Evolutionary conservation across 23 red algal species (phyloP).

Genomic region (Gracilariopsis chorda): DNA sequence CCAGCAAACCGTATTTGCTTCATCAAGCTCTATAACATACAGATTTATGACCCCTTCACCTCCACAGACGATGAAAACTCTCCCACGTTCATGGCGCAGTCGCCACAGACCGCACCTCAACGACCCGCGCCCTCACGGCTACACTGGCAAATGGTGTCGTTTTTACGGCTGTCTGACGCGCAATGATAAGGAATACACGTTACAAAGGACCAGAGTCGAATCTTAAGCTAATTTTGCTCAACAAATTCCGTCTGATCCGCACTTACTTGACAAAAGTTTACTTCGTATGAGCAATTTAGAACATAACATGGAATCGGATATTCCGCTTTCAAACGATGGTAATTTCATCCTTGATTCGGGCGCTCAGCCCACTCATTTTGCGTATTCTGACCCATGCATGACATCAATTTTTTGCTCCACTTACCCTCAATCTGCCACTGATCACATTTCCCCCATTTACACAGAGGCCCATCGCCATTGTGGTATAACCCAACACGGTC

Average conservation of each 20-base stretch:
- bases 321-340: neutral
- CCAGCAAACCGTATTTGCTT: neutral
- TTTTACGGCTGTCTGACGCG: neutral
- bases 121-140: neutral
- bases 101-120: neutral
- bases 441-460: neutral
- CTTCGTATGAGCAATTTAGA: neutral
- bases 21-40: neutral
- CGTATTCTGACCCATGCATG: neutral
- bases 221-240: neutral
- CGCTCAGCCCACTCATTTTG: neutral
- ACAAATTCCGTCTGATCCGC: too few species aligned
- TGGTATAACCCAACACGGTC: neutral
- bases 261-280: neutral
- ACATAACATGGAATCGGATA: neutral
- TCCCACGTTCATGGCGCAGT: neutral
- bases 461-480: too few species aligned
- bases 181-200: neutral
- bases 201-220: neutral
- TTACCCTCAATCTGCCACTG: neutral
- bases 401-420: neutral
- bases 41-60: neutral
- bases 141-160: constrained; percentile 15
- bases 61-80: neutral
- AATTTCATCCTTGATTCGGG: neutral